Base-by-base conservation (phyloP, 2,329 filamentous ascomycete species). In the Cladophialophora exuberans region DNA sequence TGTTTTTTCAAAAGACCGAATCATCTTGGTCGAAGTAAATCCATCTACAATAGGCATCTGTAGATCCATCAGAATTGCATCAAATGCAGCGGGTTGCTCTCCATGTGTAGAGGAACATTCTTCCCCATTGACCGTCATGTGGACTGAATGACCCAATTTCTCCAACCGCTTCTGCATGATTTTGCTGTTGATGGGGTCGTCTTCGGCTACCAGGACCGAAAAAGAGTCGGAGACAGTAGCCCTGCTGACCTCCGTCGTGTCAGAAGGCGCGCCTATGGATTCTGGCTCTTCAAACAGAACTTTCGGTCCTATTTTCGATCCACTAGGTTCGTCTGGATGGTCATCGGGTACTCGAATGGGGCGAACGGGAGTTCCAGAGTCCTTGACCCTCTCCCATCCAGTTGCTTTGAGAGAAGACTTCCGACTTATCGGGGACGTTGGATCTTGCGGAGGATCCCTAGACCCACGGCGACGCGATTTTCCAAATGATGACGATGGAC, bases 21-120 rank as follows among this genome's bases (percentile, higher is more conserved):
- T 96, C 81, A 90, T 87, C 70, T 90, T 91, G 0, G 90, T 88
- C 13, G 90, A 90, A 2, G 81, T 84, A 22, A 92, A 79, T 11
- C 91, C 91, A 66, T 96, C 90, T 3, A 95, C 88, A 26, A 96
- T 94, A 15, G 91, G 90, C 91, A 96, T 96, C 90, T 95, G 13
- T 82, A 96, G 90, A 67, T 96, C 91, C 91, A 96, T 96, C 59
- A 96, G 77, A 43, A 96, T 79, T 4, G 90, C 85, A 68, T 96
- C 90, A 65, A 89, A 94, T 18, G 74, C 72, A 22, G 70, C 70
- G 0, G 85, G 77, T 46, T 79, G 80, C 41, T 89, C 86, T 45
- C 79, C 80, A 69, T 89, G 92, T 3, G 83, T 79, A 45, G 79
- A 78, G 4, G 89, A 86, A 66, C 91, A 96, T 65, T 95, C 90